Evolutionary conservation across 139 green algal genomes (phyloP).

Genomic region (Micromonas commoda): DNA sequence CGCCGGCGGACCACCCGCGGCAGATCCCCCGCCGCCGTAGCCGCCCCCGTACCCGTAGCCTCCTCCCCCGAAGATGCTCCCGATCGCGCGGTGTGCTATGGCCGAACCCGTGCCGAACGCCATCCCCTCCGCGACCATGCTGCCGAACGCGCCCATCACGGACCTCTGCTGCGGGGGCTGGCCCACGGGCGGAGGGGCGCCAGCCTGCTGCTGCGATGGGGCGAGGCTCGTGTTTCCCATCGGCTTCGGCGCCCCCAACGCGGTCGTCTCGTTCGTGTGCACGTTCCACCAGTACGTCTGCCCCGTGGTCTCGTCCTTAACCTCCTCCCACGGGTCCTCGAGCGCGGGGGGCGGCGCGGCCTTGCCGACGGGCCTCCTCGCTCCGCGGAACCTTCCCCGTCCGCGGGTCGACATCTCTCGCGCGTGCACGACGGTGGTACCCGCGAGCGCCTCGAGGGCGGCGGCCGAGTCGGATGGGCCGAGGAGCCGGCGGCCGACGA

Average conservation of each 20-base stretch:
- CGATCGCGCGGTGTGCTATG: constrained; percentile 2
- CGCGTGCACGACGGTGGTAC: not conserved
- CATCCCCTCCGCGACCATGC: constrained; percentile 3
- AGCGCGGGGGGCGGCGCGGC: not conserved
- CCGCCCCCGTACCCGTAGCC: not conserved
- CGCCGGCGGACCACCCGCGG: no score
- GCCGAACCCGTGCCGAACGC: constrained; percentile 8
- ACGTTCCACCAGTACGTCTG: constrained; percentile 19
- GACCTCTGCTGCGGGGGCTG: not conserved
- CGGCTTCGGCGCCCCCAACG: not conserved
- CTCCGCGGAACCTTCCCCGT: not conserved
- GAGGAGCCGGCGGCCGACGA: no score
- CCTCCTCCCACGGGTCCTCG: not conserved
- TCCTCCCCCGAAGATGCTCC: not conserved
- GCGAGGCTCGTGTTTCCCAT: not conserved
- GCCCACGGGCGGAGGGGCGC: not conserved
- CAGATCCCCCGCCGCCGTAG: no score
- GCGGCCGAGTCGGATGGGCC: no score
- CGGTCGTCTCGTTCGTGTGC: constrained; percentile 14
- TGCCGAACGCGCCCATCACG: not conserved
- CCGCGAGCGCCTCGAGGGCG: not conserved
- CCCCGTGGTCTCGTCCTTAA: not conserved
- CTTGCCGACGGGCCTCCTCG: not conserved
- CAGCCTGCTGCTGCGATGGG: not conserved
- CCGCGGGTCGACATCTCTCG: not conserved